These are phyloP conservation scores for Aethionema arabicum DNA, from an alignment of 345 rosid species.

Conservation along the genomic window DNA sequence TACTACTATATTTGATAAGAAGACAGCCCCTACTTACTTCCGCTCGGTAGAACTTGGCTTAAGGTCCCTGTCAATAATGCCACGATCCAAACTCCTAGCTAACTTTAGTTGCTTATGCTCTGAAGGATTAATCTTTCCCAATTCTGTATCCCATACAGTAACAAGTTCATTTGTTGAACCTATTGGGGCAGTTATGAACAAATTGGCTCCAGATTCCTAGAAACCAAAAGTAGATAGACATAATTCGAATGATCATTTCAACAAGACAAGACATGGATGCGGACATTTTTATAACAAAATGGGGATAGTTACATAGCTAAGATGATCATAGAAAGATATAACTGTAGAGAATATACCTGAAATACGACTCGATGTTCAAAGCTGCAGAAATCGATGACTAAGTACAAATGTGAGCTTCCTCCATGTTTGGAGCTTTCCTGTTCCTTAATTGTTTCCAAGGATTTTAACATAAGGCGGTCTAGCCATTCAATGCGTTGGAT, in stretches of 20 bases:
- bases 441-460: constrained; percentile 80
- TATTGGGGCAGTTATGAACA: constrained; percentile 77
- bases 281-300: not conserved
- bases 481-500: constrained; percentile 88
- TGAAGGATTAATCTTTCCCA: constrained; percentile 91
- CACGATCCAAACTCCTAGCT: constrained; percentile 95
- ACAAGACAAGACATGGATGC: constrained; percentile 14
- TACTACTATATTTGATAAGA: constrained; percentile 13
- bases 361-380: constrained; percentile 96
- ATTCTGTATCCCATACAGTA: constrained; percentile 90
- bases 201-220: constrained; percentile 90
- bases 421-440: constrained; percentile 70
- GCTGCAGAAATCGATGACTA: constrained; percentile 84
- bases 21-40: constrained; percentile 55
- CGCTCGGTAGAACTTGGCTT: constrained; percentile 81
- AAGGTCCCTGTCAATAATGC: constrained; percentile 96
- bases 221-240: constrained; percentile 27
- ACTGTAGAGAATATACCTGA: constrained; percentile 53
- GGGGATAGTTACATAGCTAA: not conserved
- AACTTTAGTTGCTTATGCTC: constrained; percentile 98
- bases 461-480: constrained; percentile 81
- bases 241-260: constrained; percentile 5
- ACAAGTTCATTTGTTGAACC: constrained; percentile 93
- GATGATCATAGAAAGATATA: constrained; percentile 6
- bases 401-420: constrained; percentile 70